Evolutionary conservation across 2,329 filamentous ascomycete species (phyloP), one percentile per base, ranked within the genome.

Genomic region (Truncatella angustata): DNA sequence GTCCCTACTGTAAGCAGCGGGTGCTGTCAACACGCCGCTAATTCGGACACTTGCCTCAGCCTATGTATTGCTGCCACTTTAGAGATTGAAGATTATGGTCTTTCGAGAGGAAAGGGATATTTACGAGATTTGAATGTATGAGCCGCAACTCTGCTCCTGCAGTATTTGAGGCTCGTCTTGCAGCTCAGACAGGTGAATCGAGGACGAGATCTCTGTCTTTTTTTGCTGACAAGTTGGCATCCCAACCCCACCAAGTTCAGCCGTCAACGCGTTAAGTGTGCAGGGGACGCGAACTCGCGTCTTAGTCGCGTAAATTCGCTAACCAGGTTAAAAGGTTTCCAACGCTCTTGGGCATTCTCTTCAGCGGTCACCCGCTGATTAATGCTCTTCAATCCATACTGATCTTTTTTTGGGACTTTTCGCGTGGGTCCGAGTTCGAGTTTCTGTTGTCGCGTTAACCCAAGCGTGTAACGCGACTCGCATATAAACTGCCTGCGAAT

Each of bases 401-500:
- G 37, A 50, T 50, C 24, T 30, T 26, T 21, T 39, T 16, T 16
- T 26, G 14, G 16, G 14, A 45, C 23, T 21, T 42, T 28, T 24
- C 6, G 18, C 36, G 40, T 37, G 37, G n/a, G 20, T 34, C 37
- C 49, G 37, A 34, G 37, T 30, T 34, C 36, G n/a, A 26, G 37
- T 39, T 39, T 23, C 30, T 34, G 42, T 18, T 14, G 46, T 23
- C 34, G 36, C 47, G 23, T 50, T 14, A 18, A 21, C 20, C 24
- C 12, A 20, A 39, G 35, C 35, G 14, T 36, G 47, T 50, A 40
- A 35, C 47, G 47, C 47, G 47, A 30, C 46, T 36, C 32, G 14
- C 43, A 46, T 50, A 50, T 50, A 50, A 50, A 50, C 20, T 40
- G 21, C 14, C 36, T 21, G 35, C 47, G 23, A 40, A 39, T 18